Evolutionary conservation across 208 protist genomes (phyloP).

Genomic region (Acanthamoeba healyi): DNA sequence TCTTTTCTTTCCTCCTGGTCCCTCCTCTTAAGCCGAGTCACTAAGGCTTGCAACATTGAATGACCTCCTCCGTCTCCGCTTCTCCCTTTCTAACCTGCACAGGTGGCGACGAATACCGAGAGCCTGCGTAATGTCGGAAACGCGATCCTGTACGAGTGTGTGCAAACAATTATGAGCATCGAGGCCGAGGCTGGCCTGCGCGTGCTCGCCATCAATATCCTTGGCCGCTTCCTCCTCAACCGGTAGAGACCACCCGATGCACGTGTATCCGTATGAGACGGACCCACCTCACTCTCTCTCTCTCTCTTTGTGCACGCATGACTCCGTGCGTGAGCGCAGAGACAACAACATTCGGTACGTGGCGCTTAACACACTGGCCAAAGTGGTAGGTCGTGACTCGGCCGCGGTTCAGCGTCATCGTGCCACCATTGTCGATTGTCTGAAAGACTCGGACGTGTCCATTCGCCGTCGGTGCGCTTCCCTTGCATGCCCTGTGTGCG

Average conservation of each 20-base stretch:
- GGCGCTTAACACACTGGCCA: slow-evolving; percentile 93
- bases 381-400: slow-evolving; percentile 93
- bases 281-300: too few relatives aligned
- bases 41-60: too few relatives aligned
- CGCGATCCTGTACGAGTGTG: slow-evolving; percentile 98
- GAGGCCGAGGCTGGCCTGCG: slow-evolving; percentile 92
- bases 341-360: slow-evolving; percentile 99
- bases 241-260: background rate
- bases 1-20: background rate
- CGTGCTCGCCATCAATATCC: slow-evolving; percentile 97
- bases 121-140: slow-evolving; percentile 96
- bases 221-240: slow-evolving; percentile 97
- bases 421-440: slow-evolving; percentile 96
- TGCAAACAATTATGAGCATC: slow-evolving; percentile 98
- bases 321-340: too few relatives aligned
- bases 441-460: slow-evolving; percentile 96
- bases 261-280: too few relatives aligned
- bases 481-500: background rate
- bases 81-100: too few relatives aligned
- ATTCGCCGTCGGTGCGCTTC: slow-evolving; percentile 90
- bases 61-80: too few relatives aligned
- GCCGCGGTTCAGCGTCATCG: slow-evolving; percentile 95
- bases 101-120: slow-evolving; percentile 98
- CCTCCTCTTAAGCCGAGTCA: too few relatives aligned
- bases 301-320: too few relatives aligned